These are phyloP conservation scores for Globisporangium okanoganense DNA, from an alignment of 352 stramenopile genomes.

Conservation along the genomic window DNA sequence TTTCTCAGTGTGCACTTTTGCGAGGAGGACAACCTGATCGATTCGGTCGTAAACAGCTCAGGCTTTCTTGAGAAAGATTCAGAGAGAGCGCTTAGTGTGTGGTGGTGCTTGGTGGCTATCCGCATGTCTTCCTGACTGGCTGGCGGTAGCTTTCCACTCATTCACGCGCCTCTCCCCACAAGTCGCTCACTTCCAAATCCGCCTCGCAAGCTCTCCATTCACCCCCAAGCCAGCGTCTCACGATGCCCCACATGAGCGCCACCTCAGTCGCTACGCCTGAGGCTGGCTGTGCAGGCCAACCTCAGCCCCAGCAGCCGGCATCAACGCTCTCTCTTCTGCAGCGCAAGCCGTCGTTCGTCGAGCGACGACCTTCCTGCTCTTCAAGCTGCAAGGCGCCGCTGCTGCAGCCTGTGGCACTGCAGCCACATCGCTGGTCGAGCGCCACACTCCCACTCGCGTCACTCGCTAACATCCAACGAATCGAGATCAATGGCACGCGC, in stretches of 20 bases:
- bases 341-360: slow-evolving; percentile 9
- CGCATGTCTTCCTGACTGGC: not conserved
- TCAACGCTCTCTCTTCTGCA: not conserved
- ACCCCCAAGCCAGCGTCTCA: not conserved
- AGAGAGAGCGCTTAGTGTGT: not conserved
- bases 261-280: not conserved
- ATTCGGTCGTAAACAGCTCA: no score
- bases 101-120: not conserved
- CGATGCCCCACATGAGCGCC: not conserved
- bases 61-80: not conserved
- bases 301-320: not conserved
- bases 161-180: not conserved
- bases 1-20: not conserved
- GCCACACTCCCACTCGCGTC: not conserved
- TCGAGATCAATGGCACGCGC: slow-evolving; percentile 12
- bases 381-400: not conserved
- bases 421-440: slow-evolving; percentile 3
- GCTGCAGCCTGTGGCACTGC: slow-evolving; percentile 1
- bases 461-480: slow-evolving; percentile 6
- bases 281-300: not conserved
- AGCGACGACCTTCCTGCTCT: not conserved
- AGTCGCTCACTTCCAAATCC: not conserved
- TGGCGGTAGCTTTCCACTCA: not conserved
- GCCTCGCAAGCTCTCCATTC: not conserved
- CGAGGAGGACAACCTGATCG: no score